Percentiles rank a stretch among this genome's conserved stretches.
Conservation (phyloP, 176 grass and related monocot genomes). For the Cenchrus purpureus region DNA sequence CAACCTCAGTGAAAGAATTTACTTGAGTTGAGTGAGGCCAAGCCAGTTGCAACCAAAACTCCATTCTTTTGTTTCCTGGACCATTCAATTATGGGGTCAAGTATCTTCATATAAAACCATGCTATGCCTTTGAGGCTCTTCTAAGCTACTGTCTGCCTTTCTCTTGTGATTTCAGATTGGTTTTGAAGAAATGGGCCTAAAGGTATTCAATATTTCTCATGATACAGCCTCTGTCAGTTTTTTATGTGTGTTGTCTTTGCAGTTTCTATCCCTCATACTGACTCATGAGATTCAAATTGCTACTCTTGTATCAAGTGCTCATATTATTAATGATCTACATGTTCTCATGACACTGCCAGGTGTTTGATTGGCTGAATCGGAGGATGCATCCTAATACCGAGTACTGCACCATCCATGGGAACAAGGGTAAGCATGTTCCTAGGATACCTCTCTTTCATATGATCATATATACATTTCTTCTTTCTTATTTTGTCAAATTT, state of each 20-base stretch:
- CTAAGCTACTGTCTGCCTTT: conserved; percentile 52
- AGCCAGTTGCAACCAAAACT: conserved; percentile 67
- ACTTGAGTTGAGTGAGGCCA: conserved; percentile 59
- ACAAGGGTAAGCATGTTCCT: conserved; percentile 53
- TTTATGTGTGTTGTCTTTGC: conserved; percentile 39
- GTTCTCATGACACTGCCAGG: conserved; percentile 57
- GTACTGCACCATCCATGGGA: conserved; percentile 63
- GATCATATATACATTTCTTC: conserved; percentile 30
- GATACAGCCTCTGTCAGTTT: conserved; percentile 29
- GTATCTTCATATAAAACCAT: conserved; percentile 65
- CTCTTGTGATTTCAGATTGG: conserved; percentile 50
- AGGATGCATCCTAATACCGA: conserved; percentile 65
- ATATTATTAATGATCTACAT: conserved; percentile 21
- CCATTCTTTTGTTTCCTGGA: conserved; percentile 72
- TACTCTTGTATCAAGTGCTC: conserved; percentile 26
- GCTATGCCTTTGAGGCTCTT: conserved; percentile 38
- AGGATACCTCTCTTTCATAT: conserved; percentile 32
- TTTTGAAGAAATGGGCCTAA: conserved; percentile 71
- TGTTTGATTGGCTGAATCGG: conserved; percentile 80
- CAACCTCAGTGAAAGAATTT: conserved; percentile 63
- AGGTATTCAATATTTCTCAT: conserved; percentile 57
- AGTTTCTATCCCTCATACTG: conserved; percentile 38
- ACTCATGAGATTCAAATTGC: conserved; percentile 18
- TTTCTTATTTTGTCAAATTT: conserved; percentile 26
- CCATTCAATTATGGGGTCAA: conserved; percentile 59